phyloP scores from a whole-genome alignment of 2,329 filamentous ascomycete species.

The Neofusicoccum cordaticola region DNA sequence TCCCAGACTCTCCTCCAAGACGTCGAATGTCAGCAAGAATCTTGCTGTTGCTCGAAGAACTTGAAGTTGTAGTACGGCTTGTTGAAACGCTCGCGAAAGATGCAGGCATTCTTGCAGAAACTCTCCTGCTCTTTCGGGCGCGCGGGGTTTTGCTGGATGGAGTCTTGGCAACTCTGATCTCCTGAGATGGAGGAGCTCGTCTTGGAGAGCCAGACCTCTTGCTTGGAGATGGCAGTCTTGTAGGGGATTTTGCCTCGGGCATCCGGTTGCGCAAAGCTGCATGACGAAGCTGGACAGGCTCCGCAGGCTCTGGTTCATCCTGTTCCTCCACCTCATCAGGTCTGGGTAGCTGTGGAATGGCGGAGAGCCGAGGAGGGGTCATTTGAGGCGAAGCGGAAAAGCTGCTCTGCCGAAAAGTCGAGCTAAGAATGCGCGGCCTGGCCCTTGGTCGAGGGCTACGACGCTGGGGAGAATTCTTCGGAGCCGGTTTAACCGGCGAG shows the following conservation, averaged over 20 bases:
- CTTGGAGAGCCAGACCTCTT: background rate
- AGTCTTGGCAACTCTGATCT: conserved; percentile 8
- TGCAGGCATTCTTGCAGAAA: conserved; percentile 7
- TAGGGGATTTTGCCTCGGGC: background rate
- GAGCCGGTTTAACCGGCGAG: conserved; percentile 14
- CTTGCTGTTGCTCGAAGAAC: conserved; percentile 2
- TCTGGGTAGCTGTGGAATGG: background rate
- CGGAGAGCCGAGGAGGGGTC: background rate
- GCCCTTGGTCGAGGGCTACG: conserved; percentile 9
- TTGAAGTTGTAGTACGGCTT: background rate
- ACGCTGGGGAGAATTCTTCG: conserved; percentile 7
- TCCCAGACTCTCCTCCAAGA: conserved; percentile 5
- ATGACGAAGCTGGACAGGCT: background rate
- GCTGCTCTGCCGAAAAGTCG: conserved; percentile 15
- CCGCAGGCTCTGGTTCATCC: background rate
- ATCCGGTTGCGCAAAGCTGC: background rate
- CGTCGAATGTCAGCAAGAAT: conserved; percentile 16
- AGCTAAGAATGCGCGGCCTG: conserved; percentile 15
- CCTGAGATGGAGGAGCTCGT: background rate
- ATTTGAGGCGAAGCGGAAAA: background rate
- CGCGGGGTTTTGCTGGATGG: conserved; percentile 10
- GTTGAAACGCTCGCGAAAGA: background rate
- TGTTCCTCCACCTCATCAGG: background rate
- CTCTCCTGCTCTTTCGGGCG: background rate
- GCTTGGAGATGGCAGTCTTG: background rate